phyloP scores from a whole-genome alignment of 352 stramenopile genomes.

The Albugo candida region DNA sequence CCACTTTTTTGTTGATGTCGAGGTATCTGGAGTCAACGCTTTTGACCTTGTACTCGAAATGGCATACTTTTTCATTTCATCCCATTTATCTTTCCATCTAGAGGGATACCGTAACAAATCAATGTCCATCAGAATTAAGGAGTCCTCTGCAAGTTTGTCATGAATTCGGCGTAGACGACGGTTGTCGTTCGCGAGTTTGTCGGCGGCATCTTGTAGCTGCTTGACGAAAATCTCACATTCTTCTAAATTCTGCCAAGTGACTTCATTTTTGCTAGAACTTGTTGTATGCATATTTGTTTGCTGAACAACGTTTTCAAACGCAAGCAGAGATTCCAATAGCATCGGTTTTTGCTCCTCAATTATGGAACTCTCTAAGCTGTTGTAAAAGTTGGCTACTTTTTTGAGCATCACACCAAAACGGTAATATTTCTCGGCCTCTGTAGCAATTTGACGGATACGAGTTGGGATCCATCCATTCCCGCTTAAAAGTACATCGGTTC shows the following conservation, averaged over 20 bases:
- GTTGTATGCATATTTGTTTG: constrained; percentile 13
- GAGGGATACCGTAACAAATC: constrained; percentile 71
- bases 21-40: constrained; percentile 68
- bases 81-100: constrained; percentile 79
- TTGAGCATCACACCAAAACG: constrained; percentile 88
- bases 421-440: constrained; percentile 86
- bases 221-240: constrained; percentile 87
- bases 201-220: constrained; percentile 75
- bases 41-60: constrained; percentile 30
- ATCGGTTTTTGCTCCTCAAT: constrained; percentile 89
- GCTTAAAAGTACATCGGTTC: neutral
- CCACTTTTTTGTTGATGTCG: constrained; percentile 80
- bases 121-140: constrained; percentile 74
- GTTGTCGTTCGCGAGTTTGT: constrained; percentile 82
- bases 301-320: constrained; percentile 79
- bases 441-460: constrained; percentile 44
- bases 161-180: constrained; percentile 78
- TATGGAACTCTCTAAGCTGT: constrained; percentile 88
- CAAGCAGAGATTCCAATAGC: constrained; percentile 81
- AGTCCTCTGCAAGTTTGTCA: constrained; percentile 57
- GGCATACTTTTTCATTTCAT: constrained; percentile 63
- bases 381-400: constrained; percentile 94
- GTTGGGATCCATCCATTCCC: constrained; percentile 42
- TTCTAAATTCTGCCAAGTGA: constrained; percentile 81
- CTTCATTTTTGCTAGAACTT: constrained; percentile 32